Base-by-base conservation (phyloP, 1,139 yeast genomes). In the Saccharomyces hybrid region DNA sequence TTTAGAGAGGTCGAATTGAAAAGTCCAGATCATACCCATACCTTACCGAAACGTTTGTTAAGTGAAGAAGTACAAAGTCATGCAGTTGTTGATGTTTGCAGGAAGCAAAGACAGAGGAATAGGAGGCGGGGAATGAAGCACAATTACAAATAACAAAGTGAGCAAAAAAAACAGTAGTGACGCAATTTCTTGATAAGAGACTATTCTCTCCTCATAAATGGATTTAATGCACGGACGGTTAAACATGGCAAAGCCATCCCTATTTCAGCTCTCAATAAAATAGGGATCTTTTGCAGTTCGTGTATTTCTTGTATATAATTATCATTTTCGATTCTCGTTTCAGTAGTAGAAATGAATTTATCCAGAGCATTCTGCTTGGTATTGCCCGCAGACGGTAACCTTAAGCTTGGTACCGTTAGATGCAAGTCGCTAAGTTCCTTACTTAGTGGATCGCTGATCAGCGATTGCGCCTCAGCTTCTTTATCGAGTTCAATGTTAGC, bases 231-330 rank as follows among this genome's bases (percentile, higher is more conserved):
- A 65, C 97, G 82, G 11, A 93, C 97, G 3, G 97, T 88, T 67
- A 93, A 78, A 70, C 98, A 91, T 14, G 99, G 99, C 56, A 93
- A 78, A 1, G 95, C 90, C 91, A 88, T 89, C 52, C 97, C 97
- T 54, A 90, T 82, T 70, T 91, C 98, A 0, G 97, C 95, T 62
- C 97, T 79, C 59, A 93, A 76, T 59, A 93, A 75, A 23, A 93
- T 84, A 14, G 98, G 98, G 50, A 93, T 87, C 65, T 83, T 84
- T 52, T 79, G 79, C 64, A 91, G 75, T 64, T 88, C 95, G 58
- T 80, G 78, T 53, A 93, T 84, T 66, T 88, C 96, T 74, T 93
- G 98, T 54, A 93, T 80, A 57, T 63, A 67, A 56, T 79, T 75
- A 44, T 78, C 83, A 48, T 83, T 85, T 57, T 88, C 93, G 38